A percentile compares a stretch with the other conserved stretches of the same genome.
Evolutionary conservation across 805 yeast genomes (phyloP).

Genomic region (Saccharomycopsis fodiens): DNA sequence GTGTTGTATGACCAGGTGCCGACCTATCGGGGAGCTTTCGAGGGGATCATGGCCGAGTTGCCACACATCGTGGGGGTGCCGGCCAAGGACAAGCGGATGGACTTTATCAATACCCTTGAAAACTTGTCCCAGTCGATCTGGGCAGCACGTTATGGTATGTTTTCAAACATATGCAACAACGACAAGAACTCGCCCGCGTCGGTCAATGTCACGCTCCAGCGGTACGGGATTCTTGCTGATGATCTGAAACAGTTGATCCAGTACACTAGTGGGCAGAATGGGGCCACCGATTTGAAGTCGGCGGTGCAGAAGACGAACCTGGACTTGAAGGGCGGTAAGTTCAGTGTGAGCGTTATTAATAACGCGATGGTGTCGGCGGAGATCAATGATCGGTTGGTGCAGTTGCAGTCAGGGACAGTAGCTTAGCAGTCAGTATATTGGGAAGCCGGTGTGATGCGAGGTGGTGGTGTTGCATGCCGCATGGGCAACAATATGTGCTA

Average conservation of each 20-base stretch:
- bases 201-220: background rate
- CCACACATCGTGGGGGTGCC: constrained; percentile 1
- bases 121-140: background rate
- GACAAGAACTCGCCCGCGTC: background rate
- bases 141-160: background rate
- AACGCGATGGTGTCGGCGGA: constrained; percentile 5
- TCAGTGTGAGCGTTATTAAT: constrained; percentile 1
- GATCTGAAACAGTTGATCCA: constrained; percentile 1
- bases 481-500: no score
- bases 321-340: background rate
- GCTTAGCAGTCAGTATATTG: no score
- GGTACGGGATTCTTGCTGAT: background rate
- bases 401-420: constrained; percentile 1
- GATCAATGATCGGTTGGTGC: constrained; percentile 1
- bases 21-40: constrained; percentile 10
- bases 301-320: constrained; percentile 3
- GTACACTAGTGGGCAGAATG: background rate
- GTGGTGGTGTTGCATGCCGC: no score
- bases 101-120: background rate
- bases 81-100: background rate
- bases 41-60: constrained; percentile 7
- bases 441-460: no score
- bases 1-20: constrained; percentile 4
- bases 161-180: background rate
- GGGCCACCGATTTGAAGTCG: background rate